Conservation (phyloP, 2,329 filamentous ascomycete species). For the Fusarium luffae region DNA sequence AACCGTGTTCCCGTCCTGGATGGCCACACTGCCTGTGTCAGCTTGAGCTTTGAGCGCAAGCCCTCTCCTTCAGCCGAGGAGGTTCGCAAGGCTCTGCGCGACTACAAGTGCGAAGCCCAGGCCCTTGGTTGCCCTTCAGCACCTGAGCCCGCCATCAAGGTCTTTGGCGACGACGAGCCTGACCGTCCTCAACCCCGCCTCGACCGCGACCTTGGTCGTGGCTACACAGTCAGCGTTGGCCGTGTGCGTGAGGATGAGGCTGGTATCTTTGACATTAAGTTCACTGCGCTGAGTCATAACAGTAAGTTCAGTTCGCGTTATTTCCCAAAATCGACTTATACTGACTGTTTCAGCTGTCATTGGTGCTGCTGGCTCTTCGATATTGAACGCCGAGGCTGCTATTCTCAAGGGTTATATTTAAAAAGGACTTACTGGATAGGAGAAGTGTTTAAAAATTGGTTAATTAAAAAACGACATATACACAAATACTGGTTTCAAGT, state of each 20-base stretch:
- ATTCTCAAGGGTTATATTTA: constrained; percentile 88
- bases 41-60: constrained; percentile 80
- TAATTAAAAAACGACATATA: constrained; percentile 8
- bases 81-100: constrained; percentile 81
- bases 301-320: constrained; percentile 57
- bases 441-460: constrained; percentile 6
- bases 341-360: constrained; percentile 73
- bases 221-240: constrained; percentile 92
- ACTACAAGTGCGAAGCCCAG: constrained; percentile 85
- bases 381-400: constrained; percentile 92
- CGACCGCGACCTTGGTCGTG: constrained; percentile 84
- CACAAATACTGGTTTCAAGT: not conserved
- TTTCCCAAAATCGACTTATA: not conserved
- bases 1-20: constrained; percentile 96
- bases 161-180: constrained; percentile 79
- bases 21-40: constrained; percentile 95
- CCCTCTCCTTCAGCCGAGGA: constrained; percentile 79
- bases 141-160: constrained; percentile 81
- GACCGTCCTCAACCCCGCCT: constrained; percentile 92
- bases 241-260: constrained; percentile 86
- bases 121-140: constrained; percentile 88
- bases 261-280: constrained; percentile 93
- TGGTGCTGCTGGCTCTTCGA: constrained; percentile 94
- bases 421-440: constrained; percentile 13
- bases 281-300: constrained; percentile 89